Conservation (phyloP, 139 green algal species). For the Chlorella sp. region DNA sequence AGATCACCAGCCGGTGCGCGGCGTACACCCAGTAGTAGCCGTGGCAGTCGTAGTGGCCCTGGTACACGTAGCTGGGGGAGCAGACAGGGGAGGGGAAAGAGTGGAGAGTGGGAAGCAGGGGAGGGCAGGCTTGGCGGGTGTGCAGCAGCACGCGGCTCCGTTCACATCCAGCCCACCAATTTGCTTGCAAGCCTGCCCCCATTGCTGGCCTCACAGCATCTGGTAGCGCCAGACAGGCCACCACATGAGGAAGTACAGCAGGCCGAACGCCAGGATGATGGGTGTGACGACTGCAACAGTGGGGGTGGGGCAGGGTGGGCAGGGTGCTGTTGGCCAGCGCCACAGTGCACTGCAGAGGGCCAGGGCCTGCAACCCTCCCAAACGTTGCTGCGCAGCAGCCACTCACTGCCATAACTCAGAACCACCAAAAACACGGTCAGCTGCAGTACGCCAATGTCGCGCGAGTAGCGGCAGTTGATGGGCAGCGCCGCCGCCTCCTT, state of each 20-base stretch:
- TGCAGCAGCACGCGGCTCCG: neutral
- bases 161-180: neutral
- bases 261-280: constrained; percentile 66
- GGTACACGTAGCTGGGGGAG: constrained; percentile 20
- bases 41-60: constrained; percentile 42
- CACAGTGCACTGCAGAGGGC: too few relatives aligned
- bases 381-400: too few relatives aligned
- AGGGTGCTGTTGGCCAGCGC: too few relatives aligned
- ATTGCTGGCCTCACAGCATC: constrained; percentile 59
- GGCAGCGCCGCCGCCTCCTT: constrained; percentile 15
- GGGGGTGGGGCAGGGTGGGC: neutral
- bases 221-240: constrained; percentile 67
- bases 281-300: constrained; percentile 66
- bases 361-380: too few relatives aligned
- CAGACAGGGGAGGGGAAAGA: neutral
- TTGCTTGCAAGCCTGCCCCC: neutral
- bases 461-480: constrained; percentile 40
- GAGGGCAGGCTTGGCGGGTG: neutral
- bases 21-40: constrained; percentile 44
- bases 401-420: neutral
- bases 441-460: constrained; percentile 42
- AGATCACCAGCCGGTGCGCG: constrained; percentile 42
- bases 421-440: constrained; percentile 28
- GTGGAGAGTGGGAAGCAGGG: neutral
- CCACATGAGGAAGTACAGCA: constrained; percentile 61